These are phyloP conservation scores for Tieghemiomyces parasiticus DNA, from an alignment of 192 early-diverging fungal genomes.

Conservation along the genomic window DNA sequence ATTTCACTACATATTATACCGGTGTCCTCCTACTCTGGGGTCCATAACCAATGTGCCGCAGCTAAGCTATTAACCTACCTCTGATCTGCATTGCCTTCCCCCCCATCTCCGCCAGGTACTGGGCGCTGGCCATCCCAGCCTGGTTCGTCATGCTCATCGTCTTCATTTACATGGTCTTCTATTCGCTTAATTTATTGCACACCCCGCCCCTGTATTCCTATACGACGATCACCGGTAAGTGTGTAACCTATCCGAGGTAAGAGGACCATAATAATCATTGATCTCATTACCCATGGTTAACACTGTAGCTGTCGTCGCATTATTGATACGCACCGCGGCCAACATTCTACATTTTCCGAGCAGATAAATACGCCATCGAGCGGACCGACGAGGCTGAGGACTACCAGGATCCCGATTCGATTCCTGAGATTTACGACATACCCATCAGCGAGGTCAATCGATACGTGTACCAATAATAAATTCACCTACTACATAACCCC, in stretches of 20 bases:
- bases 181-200: constrained; percentile 48
- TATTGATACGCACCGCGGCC: too few species aligned
- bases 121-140: constrained; percentile 56
- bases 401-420: constrained; percentile 3
- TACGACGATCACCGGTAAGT: constrained; percentile 47
- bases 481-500: too few species aligned
- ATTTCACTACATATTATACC: too few species aligned
- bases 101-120: constrained; percentile 25
- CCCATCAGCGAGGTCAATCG: constrained; percentile 45
- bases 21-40: too few species aligned
- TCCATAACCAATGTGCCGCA: too few species aligned
- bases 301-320: too few species aligned
- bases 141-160: constrained; percentile 49
- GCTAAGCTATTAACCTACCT: too few species aligned
- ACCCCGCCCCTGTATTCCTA: constrained; percentile 50
- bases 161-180: constrained; percentile 50
- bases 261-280: too few species aligned
- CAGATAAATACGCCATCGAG: neutral
- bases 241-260: too few species aligned
- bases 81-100: neutral
- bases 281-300: too few species aligned
- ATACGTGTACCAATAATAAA: constrained; percentile 33
- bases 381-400: neutral
- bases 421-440: constrained; percentile 33
- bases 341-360: too few species aligned